Evolutionary conservation across 352 stramenopile genomes (phyloP), one percentile per base, ranked within the genome.

Genomic region (Thalassiosira delicatula): DNA sequence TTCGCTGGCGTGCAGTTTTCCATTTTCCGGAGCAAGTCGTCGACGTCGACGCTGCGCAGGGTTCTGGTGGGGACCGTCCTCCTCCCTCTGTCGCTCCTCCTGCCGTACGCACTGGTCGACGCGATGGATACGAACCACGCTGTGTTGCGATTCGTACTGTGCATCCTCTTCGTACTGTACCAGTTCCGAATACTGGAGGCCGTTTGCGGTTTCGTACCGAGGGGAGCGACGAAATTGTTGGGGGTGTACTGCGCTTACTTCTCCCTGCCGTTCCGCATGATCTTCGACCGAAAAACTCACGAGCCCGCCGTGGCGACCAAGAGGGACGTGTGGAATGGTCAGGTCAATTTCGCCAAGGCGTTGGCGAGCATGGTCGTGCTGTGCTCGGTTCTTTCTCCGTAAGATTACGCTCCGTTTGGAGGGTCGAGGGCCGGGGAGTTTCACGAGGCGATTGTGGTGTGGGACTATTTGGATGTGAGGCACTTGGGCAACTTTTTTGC

Each of bases 401-500:
- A 49, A 32, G 61, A 76, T 35, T 85, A 85, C 30, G 63, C 3
- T 40, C 79, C 79, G 32, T 85, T 85, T 49, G 79, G 79, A 17
- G 49, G 60, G 23, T 51, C 46, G 2, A 59, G 53, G 44, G 79
- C 54, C n/a, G 44, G 71, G 56, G 68, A 74, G 46, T 84, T 79
- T 54, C 53, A 71, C 23, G 79, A 78, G 40, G 42, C 19, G 37
- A 7, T 81, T 30, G 21, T 27, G 23, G 9, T 85, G 0, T 11
- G 21, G 17, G 29, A 84, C 19, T 76, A 74, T 68, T 37, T 84
- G 0, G 25, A 79, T 32, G 2, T 27, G 8, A 44, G 59, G 14
- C 79, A 85, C 51, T 60, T 85, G 19, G 79, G 79, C 0, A 79
- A 84, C 32, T 76, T 61, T 19, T 79, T 84, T 60, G 46, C 49